Evolutionary conservation across 192 early-diverging fungal species (phyloP).

Genomic region (Chytriomyces hyalinus): DNA sequence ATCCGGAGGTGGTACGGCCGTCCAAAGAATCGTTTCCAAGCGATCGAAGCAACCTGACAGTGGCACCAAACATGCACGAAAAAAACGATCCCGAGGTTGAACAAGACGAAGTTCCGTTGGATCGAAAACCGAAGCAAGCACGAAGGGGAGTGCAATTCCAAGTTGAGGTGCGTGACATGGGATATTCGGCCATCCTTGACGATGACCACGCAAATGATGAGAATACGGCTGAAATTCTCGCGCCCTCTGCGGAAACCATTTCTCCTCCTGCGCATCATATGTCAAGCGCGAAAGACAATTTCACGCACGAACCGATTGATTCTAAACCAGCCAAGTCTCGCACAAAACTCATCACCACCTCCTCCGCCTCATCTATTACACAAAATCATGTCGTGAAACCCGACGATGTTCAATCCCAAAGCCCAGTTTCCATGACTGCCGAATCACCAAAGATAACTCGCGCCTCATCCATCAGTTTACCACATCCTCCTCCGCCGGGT

Average conservation of each 20-base stretch:
- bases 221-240: neutral
- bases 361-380: no score
- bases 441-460: neutral
- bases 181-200: neutral
- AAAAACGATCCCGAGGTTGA: neutral
- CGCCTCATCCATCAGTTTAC: neutral
- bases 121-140: neutral
- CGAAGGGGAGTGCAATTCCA: no score
- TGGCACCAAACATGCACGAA: neutral
- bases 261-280: no score
- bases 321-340: no score
- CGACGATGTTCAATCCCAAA: no score
- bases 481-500: neutral
- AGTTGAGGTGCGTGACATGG: neutral
- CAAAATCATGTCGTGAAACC: no score
- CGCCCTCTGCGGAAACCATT: neutral
- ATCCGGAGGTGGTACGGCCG: constrained; percentile 8
- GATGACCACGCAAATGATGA: neutral
- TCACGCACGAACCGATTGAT: no score
- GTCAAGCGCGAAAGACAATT: no score
- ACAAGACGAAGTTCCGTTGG: constrained; percentile 4
- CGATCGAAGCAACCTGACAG: neutral
- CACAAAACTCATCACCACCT: no score
- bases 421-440: no score
- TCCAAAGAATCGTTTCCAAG: neutral